Evolutionary conservation across 257 asterid genomes (phyloP), one percentile per base, ranked within the genome.

Genomic region (Solanum bulbocastanum): DNA sequence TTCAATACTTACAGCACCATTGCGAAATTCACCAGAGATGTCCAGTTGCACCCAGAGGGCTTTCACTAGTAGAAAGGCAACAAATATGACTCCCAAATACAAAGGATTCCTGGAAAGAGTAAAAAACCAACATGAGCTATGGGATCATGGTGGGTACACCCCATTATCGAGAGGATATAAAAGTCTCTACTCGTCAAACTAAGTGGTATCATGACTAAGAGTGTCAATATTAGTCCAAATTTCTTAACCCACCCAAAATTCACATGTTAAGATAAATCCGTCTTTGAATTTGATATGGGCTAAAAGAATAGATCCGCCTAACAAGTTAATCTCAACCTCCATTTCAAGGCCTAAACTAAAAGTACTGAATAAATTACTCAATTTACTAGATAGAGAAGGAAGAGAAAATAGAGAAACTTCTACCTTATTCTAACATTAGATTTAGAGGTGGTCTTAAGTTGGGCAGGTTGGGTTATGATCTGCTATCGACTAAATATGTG

Each of bases 1-100:
- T 30, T 79, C 82, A 58, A 87, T 40, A 92, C 99, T 98, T 93
- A 98, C 99, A 84, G 94, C 97, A 83, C 99, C 99, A 90, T 97
- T 91, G 74, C 95, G 95, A 91, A 97, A 97, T 94, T 95, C 99
- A 73, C 94, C 96, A 30, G 97, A 84, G 71, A 97, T 91, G 93
- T 96, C 98, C 85, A 97, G 91, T 90, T 96, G 99, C 89, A 97
- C 98, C 99, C 99, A 97, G 56, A 97, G 96, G 89, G 99, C 99
- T 93, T 97, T 97, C 12, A 83, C 73, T 72, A 96, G 94, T 87
- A 96, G 96, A 87, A 86, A 96, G 75, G 88, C 95, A 74, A 95
- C 94, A 66, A 96, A 97, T 84, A 97, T 93, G 89, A 96, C 83
- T 30, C 94, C 93, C 90, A 97, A 90, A 91, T 94, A 97, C 91